These are phyloP conservation scores for Fulvia fulva DNA, from an alignment of 2,329 filamentous ascomycete genomes.

Conservation along the genomic window DNA sequence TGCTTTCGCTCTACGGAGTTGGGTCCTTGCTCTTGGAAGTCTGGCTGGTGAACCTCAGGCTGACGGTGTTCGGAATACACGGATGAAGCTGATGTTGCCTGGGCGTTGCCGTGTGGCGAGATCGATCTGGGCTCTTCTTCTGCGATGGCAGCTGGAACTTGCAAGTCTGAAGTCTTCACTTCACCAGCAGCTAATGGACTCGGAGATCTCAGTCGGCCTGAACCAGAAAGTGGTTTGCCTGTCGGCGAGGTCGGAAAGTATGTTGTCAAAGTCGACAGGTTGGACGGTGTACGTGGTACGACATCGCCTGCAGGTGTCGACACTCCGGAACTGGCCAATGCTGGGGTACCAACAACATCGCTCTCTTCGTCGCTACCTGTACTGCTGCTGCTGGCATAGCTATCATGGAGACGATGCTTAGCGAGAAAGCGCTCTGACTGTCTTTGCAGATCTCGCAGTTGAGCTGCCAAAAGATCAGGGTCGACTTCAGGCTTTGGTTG, in stretches of 20 bases:
- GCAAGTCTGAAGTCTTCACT: constrained; percentile 7
- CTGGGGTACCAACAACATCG: constrained; percentile 8
- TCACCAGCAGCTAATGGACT: constrained; percentile 9
- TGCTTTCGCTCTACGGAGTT: background rate
- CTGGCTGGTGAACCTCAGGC: background rate
- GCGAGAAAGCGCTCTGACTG: constrained; percentile 9
- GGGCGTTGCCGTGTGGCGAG: background rate
- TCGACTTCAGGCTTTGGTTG: constrained; percentile 10
- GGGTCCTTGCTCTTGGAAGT: background rate
- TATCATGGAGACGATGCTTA: constrained; percentile 8
- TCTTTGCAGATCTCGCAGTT: constrained; percentile 13
- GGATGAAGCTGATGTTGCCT: background rate
- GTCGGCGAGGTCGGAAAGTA: constrained; percentile 7
- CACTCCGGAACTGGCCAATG: constrained; percentile 7
- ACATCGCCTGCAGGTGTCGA: constrained; percentile 6
- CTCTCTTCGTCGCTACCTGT: constrained; percentile 13
- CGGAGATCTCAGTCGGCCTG: constrained; percentile 8
- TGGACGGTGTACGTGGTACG: constrained; percentile 13
- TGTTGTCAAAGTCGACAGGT: constrained; percentile 6
- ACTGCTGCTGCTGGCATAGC: constrained; percentile 12
- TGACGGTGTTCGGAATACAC: background rate
- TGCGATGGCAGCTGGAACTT: constrained; percentile 11
- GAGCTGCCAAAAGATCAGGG: constrained; percentile 6
- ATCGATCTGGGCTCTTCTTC: constrained; percentile 9
- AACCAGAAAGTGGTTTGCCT: constrained; percentile 5